Evolutionary conservation across 2,329 filamentous ascomycete genomes (phyloP), one percentile per base, ranked within the genome.

Genomic region (Neophaeococcomyces mojaviensis): DNA sequence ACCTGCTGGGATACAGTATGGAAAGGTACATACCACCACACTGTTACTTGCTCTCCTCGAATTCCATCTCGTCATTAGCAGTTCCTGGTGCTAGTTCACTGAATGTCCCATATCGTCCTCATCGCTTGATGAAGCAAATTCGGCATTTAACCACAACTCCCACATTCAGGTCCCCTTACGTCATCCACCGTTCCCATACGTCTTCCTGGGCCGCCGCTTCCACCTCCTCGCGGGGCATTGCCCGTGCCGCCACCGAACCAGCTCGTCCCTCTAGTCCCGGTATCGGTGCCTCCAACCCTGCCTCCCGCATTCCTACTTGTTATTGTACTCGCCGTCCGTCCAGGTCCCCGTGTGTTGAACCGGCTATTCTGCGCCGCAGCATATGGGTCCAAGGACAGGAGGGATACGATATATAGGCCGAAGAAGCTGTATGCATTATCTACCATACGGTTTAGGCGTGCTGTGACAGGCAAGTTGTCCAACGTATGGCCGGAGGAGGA

Each of bases 341-440:
- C 39, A 3, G 20, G 44, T 28, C 61, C 64, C 41, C 59, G 51
- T 20, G 67, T 54, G 43, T 73, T 74, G 56, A 73, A 74, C 22
- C 64, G 58, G 1, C 68, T 72, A 26, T 61, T 61, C 50, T 69
- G 57, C 2, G 71, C 71, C 6, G 71, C 65, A 12, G 58, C 56
- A 49, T 71, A 70, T 1, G 70, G 63, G 49, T 73, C 68, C 28
- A 74, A 53, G 43, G 70, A 66, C 49, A 74, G 71, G 8, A 74
- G 59, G 34, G 67, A 70, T 34, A 69, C 68, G 22, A 74, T 53
- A 48, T 74, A 74, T 19, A 74, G 59, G 4, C 70, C 71, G 4
- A 74, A 35, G 53, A 73, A 72, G 49, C 67, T 56, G 53, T 73
- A 74, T 41, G 68, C 47, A 44, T 57, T 60, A 39, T 70, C 61